Percentiles rank a stretch among this genome's conserved stretches.
phyloP scores from a whole-genome alignment of 768 basidiomycete genomes.

The Psilocybe tampanensis region DNA sequence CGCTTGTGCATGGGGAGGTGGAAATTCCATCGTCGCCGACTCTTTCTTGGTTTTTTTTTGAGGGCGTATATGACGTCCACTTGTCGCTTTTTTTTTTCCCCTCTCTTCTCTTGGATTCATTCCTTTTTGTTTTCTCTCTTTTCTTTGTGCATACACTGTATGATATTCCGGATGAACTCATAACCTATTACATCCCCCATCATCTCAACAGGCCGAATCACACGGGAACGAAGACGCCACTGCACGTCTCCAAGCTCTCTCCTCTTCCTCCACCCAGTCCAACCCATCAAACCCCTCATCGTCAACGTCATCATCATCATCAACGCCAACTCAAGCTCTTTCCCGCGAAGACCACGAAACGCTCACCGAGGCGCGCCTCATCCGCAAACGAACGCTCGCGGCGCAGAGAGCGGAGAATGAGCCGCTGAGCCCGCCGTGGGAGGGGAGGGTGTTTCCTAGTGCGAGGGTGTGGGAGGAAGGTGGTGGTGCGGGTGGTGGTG shows the following conservation, averaged over 20 bases:
- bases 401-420: slow-evolving; percentile 46
- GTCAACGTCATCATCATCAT: no score
- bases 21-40: no score
- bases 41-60: no score
- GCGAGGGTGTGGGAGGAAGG: background rate
- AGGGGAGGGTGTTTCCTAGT: slow-evolving; percentile 10
- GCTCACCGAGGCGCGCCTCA: slow-evolving; percentile 78
- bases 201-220: slow-evolving; percentile 57
- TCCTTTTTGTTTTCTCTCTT: no score
- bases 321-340: slow-evolving; percentile 46
- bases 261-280: slow-evolving; percentile 51
- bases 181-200: background rate
- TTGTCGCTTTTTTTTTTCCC: no score
- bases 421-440: slow-evolving; percentile 28
- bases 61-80: no score
- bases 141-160: no score
- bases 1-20: no score
- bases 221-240: slow-evolving; percentile 83
- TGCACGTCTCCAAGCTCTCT: slow-evolving; percentile 72
- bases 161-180: no score
- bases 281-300: no score
- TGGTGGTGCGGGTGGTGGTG: background rate
- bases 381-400: slow-evolving; percentile 78
- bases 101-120: no score
- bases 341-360: slow-evolving; percentile 80